Percentiles rank a stretch among this genome's conserved stretches.
phyloP scores from a whole-genome alignment of 2,329 filamentous ascomycete genomes.

The Furcasterigmium furcatum region DNA sequence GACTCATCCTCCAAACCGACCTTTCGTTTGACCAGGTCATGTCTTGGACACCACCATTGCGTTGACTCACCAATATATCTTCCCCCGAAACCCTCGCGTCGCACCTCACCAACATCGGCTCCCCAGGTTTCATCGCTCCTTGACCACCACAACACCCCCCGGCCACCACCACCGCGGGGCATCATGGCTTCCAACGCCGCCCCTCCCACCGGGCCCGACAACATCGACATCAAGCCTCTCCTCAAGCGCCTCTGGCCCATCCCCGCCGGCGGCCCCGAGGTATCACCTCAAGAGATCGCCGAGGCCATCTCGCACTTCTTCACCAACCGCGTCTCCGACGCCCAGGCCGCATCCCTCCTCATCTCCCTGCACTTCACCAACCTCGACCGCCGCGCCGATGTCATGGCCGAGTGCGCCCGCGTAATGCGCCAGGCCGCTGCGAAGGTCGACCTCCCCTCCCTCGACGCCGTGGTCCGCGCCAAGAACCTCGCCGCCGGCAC shows the following conservation, averaged over 20 bases:
- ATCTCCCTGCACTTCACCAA: constrained; percentile 91
- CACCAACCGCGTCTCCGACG: constrained; percentile 81
- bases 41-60: too few species aligned
- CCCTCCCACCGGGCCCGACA: constrained; percentile 12
- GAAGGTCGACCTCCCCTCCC: constrained; percentile 60
- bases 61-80: too few species aligned
- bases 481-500: constrained; percentile 64
- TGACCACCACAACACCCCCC: not conserved
- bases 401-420: constrained; percentile 79
- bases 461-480: constrained; percentile 58
- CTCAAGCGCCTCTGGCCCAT: constrained; percentile 70
- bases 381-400: constrained; percentile 78
- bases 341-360: constrained; percentile 82
- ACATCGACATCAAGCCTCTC: constrained; percentile 64
- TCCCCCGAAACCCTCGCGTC: too few species aligned
- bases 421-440: constrained; percentile 81
- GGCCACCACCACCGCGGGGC: not conserved
- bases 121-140: not conserved
- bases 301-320: constrained; percentile 90
- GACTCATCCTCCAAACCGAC: too few species aligned
- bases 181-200: constrained; percentile 8
- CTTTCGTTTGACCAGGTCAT: too few species aligned
- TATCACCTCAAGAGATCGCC: constrained; percentile 79
- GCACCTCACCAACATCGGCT: not conserved
- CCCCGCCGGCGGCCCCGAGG: constrained; percentile 36